A percentile compares a stretch with the other conserved stretches of the same genome.
These are phyloP conservation scores for Cercospora sojina DNA, from an alignment of 2,329 filamentous ascomycete species.

Conservation along the genomic window DNA sequence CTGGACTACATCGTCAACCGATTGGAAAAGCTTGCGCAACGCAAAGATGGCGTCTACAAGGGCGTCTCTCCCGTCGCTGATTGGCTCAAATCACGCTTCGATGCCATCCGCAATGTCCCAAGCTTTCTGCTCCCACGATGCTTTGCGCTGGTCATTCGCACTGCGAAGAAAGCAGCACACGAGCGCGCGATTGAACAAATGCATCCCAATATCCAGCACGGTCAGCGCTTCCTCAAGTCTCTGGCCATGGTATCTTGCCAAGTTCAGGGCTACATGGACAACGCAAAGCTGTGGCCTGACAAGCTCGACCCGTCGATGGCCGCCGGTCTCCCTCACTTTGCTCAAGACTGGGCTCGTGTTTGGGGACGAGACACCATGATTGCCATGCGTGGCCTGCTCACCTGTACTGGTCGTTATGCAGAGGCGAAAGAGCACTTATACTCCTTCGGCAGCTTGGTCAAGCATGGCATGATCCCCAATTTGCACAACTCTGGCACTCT, in stretches of 20 bases:
- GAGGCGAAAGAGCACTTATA: constrained; percentile 93
- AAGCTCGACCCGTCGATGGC: constrained; percentile 83
- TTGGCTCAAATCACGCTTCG: constrained; percentile 83
- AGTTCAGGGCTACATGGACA: constrained; percentile 83
- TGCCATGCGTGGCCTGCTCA: constrained; percentile 83
- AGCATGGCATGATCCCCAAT: constrained; percentile 98
- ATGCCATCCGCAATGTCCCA: constrained; percentile 79
- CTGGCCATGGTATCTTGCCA: constrained; percentile 90
- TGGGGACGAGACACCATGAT: constrained; percentile 99
- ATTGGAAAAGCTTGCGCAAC: constrained; percentile 66
- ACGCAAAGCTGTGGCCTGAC: constrained; percentile 83
- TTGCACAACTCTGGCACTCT: constrained; percentile 79
- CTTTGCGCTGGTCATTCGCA: constrained; percentile 84
- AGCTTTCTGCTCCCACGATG: constrained; percentile 89
- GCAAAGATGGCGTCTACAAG: constrained; percentile 55
- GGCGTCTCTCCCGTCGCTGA: constrained; percentile 64
- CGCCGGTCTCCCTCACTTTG: constrained; percentile 90
- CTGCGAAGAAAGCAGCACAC: constrained; percentile 80
- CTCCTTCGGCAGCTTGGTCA: constrained; percentile 91
- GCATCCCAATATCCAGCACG: constrained; percentile 70
- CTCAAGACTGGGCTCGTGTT: constrained; percentile 89
- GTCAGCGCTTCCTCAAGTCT: constrained; percentile 85
- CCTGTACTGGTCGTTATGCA: constrained; percentile 82
- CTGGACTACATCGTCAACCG: constrained; percentile 82
- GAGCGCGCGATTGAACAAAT: constrained; percentile 77